Percentiles rank a stretch among this genome's conserved stretches.
These are phyloP conservation scores for Gentiana macrophylla DNA, from an alignment of 257 asterid species.

Conservation along the genomic window DNA sequence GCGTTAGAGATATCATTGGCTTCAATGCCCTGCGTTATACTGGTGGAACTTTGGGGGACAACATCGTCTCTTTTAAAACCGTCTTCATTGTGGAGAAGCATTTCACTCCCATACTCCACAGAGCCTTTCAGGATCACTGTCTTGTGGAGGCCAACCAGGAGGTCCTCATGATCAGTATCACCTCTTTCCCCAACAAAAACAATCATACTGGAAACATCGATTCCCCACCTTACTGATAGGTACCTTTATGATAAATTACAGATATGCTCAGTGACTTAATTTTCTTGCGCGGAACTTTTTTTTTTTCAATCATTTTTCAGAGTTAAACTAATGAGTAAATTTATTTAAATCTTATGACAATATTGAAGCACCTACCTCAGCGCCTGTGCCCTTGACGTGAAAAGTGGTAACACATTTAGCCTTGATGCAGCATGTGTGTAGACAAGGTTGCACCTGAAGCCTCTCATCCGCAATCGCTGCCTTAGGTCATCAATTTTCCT, in stretches of 20 bases:
- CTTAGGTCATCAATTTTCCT: slow-evolving; percentile 42
- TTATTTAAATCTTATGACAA: background rate
- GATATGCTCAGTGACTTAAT: too few relatives aligned
- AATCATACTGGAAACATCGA: slow-evolving; percentile 38
- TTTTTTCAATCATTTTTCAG: too few relatives aligned
- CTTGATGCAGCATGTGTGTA: slow-evolving; percentile 46
- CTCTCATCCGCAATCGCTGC: slow-evolving; percentile 66
- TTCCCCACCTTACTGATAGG: slow-evolving; percentile 47
- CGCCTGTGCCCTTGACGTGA: slow-evolving; percentile 58
- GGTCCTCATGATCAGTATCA: slow-evolving; percentile 45
- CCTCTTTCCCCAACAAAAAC: slow-evolving; percentile 60
- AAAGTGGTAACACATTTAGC: slow-evolving; percentile 48
- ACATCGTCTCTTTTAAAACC: slow-evolving; percentile 24
- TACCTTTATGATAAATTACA: slow-evolving; percentile 8
- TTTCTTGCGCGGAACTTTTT: too few relatives aligned
- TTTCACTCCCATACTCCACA: slow-evolving; percentile 35
- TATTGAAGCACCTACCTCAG: slow-evolving; percentile 28
- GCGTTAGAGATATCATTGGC: slow-evolving; percentile 35
- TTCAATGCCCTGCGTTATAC: slow-evolving; percentile 35
- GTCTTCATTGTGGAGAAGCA: slow-evolving; percentile 28
- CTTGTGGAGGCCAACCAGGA: slow-evolving; percentile 55
- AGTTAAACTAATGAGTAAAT: too few relatives aligned
- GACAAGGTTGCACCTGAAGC: slow-evolving; percentile 48
- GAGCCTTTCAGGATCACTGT: slow-evolving; percentile 43
- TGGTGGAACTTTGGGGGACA: slow-evolving; percentile 23